phyloP scores from a whole-genome alignment of 306 rosid species.

The Psophocarpus tetragonolobus region DNA sequence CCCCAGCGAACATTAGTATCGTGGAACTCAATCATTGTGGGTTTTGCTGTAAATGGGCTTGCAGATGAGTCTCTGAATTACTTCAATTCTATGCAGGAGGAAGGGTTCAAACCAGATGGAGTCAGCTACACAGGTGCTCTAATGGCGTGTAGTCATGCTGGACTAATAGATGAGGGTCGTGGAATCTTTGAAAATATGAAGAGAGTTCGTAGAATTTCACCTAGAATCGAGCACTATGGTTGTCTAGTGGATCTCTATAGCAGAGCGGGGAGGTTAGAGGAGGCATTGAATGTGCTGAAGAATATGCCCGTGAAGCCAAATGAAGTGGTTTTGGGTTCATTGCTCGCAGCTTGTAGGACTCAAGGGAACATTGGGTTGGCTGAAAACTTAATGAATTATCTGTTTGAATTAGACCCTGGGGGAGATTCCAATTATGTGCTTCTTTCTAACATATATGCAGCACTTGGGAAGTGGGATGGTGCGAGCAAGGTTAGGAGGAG shows the following conservation, averaged over 20 bases:
- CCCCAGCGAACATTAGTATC: slow-evolving; percentile 57
- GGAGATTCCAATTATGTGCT: slow-evolving; percentile 87
- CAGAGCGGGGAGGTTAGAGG: slow-evolving; percentile 82
- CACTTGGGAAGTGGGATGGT: slow-evolving; percentile 80
- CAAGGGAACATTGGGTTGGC: slow-evolving; percentile 67
- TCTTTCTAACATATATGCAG: slow-evolving; percentile 80
- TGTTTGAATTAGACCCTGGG: slow-evolving; percentile 54
- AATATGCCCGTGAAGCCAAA: slow-evolving; percentile 88
- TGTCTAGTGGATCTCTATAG: slow-evolving; percentile 86
- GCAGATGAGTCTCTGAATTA: slow-evolving; percentile 68
- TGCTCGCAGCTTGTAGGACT: slow-evolving; percentile 86
- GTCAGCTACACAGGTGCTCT: slow-evolving; percentile 90
- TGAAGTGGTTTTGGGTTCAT: slow-evolving; percentile 84
- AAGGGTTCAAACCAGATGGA: slow-evolving; percentile 72
- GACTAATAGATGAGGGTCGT: slow-evolving; percentile 67
- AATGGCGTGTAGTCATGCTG: slow-evolving; percentile 84
- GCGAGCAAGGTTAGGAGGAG: slow-evolving; percentile 65
- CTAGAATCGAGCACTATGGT: slow-evolving; percentile 83
- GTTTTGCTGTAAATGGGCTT: slow-evolving; percentile 74
- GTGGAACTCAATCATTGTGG: slow-evolving; percentile 89
- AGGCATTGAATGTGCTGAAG: slow-evolving; percentile 60
- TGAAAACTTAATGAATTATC: slow-evolving; percentile 68
- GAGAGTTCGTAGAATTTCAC: slow-evolving; percentile 50
- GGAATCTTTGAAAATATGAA: slow-evolving; percentile 63
- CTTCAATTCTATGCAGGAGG: slow-evolving; percentile 64